Evolutionary conservation across 805 yeast genomes (phyloP).

Genomic region (Ogataea kodamae): DNA sequence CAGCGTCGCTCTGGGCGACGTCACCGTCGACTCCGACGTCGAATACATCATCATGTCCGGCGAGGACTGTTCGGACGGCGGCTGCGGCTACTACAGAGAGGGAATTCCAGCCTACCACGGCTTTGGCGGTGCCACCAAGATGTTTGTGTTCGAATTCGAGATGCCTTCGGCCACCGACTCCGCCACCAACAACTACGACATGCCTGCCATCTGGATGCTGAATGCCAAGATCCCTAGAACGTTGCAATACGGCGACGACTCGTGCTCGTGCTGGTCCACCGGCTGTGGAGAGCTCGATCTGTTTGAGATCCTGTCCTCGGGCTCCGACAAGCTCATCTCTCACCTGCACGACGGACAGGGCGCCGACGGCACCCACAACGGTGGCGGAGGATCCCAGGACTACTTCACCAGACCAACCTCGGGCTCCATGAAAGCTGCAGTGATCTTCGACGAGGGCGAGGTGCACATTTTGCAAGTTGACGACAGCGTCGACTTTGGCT

Average conservation of each 20-base stretch:
- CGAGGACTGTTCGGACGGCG: slow-evolving; percentile 49
- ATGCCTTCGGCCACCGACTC: slow-evolving; percentile 71
- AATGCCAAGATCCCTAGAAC: slow-evolving; percentile 97
- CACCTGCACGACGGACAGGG: slow-evolving; percentile 88
- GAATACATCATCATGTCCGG: slow-evolving; percentile 86
- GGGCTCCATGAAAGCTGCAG: slow-evolving; percentile 85
- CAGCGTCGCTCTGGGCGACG: slow-evolving; percentile 66
- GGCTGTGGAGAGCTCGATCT: slow-evolving; percentile 98
- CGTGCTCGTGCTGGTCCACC: slow-evolving; percentile 93
- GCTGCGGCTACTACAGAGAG: slow-evolving; percentile 83
- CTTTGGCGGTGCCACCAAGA: slow-evolving; percentile 77
- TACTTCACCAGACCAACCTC: slow-evolving; percentile 83
- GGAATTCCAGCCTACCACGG: slow-evolving; percentile 95
- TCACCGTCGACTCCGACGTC: slow-evolving; percentile 62
- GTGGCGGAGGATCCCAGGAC: slow-evolving; percentile 87
- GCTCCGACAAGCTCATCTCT: slow-evolving; percentile 69
- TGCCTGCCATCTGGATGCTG: slow-evolving; percentile 98
- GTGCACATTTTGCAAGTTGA: slow-evolving; percentile 62
- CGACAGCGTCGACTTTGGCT: slow-evolving; percentile 45
- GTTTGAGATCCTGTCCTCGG: slow-evolving; percentile 80
- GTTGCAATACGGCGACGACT: slow-evolving; percentile 78
- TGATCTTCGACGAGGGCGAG: slow-evolving; percentile 58
- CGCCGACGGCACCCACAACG: slow-evolving; percentile 41
- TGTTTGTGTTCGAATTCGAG: slow-evolving; percentile 87
- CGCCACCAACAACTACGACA: slow-evolving; percentile 65